Evolutionary conservation across 257 asterid genomes (phyloP), one percentile per base, ranked within the genome.

Genomic region (Solanum microdontum): DNA sequence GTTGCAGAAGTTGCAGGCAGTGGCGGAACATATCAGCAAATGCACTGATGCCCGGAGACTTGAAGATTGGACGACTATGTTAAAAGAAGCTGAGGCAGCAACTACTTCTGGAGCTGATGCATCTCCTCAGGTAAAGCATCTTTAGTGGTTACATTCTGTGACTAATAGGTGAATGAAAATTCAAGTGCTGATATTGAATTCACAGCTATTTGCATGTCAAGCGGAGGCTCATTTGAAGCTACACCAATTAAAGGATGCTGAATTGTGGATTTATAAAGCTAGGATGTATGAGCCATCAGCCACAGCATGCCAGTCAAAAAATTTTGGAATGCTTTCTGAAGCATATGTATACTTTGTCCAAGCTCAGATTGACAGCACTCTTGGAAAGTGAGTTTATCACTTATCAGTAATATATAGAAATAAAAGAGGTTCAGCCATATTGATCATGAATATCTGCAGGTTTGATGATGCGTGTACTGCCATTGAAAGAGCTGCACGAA

Each of bases 171-270:
- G 40, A n/a, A 76, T 48, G 58, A 48, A 43, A 74, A 43, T 26
- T 48, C 40, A 28, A 82, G 37, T 48, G 85, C 85, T 48, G 90
- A 48, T 82, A 87, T 48, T 87, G 92, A 76, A 89, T 87, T 83
- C 91, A 60, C 98, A 95, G 97, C 91, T 95, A 30, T 92, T 86
- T 84, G 93, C 97, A 39, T 93, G 95, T 90, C 90, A 93, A 88
- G 95, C 95, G 8, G 98, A 95, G 87, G 96, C 97, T 85, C 90
- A 92, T 87, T 88, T 93, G 90, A 95, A 95, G 89, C 95, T 94
- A 90, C 92, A 92, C 88, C 93, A 90, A 77, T 82, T 91, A 34
- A 96, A 91, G 11, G 95, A 92, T 83, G 97, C 95, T 5, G 88
- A 87, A 45, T 72, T 87, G 21, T 90, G 91, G 55, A 40, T 92